Base-by-base conservation (phyloP, 805 yeast genomes). In the Barnettozyma sp. region DNA sequence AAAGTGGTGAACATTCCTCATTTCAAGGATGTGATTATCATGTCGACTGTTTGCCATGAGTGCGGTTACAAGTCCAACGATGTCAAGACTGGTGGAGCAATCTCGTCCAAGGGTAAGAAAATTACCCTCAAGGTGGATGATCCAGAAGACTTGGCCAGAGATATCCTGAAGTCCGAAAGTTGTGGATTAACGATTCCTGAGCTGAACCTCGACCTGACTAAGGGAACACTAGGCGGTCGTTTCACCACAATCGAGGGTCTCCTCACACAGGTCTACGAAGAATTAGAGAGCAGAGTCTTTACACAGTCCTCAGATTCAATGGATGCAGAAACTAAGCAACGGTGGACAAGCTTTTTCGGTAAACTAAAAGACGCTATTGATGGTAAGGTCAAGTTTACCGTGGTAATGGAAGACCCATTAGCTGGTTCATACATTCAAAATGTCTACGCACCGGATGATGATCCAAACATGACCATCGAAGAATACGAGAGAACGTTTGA, bases 61-160 rank as follows among this genome's bases (percentile, higher is more conserved):
- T 92, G 99, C 64, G 98, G 97, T 24, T 92, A 83, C 63, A 90
- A 85, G 64, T 84, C 95, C 13, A 92, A 92, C 57, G 99, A 92
- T 61, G 98, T 92, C 45, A 92, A 90, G 65, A 92, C 98, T 5
- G 99, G 99, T 41, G 99, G 99, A 50, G 94, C 82, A 7, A 81
- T 92, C 32, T 97, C 98, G 22, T 81, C 68, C 3, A 70, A 78
- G 58, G 99, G 97, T 43, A 78, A 78, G 45, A 77, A 70, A 43
- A 73, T 87, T 42, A 69, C 80, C 2, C 68, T 92, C 35, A 68
- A 67, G 44, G 78, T 90, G 44, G 87, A 82, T 41, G 97, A 90
- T 47, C 59, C 67, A 40, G 95, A 86, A 48, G 99, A 92, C 66
- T 70, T 92, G 50, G 80, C 94, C 24, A 78, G 99, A 65, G 98